Evolutionary conservation across 495 filamentous ascomycete species (phyloP).

Genomic region (Neurospora tetrasperma): DNA sequence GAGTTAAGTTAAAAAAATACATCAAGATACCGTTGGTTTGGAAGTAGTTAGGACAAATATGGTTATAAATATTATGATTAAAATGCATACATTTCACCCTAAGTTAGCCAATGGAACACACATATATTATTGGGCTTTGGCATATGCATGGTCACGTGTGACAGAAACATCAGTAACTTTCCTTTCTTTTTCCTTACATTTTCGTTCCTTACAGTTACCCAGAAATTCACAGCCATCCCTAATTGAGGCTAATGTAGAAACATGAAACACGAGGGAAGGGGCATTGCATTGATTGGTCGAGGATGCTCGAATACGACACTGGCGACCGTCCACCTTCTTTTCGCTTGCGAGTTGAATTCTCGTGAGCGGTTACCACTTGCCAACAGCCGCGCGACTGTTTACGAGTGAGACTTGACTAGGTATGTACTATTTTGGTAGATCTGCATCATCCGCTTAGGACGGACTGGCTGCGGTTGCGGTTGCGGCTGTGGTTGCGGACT

Average conservation of each 20-base stretch:
- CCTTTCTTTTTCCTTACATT: too few relatives aligned
- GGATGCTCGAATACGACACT: not conserved
- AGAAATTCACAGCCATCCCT: too few relatives aligned
- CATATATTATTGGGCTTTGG: too few relatives aligned
- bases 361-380: not conserved
- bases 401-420: not conserved
- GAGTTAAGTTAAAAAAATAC: too few relatives aligned
- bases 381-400: slow-evolving; percentile 4
- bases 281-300: not conserved
- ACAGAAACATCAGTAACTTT: too few relatives aligned
- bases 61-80: too few relatives aligned
- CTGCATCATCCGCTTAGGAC: not conserved
- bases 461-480: not conserved
- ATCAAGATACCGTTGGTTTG: too few relatives aligned
- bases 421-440: not conserved
- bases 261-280: not conserved
- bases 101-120: too few relatives aligned
- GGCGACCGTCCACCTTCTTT: not conserved
- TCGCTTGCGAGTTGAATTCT: not conserved
- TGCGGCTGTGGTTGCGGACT: not conserved
- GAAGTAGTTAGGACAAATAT: too few relatives aligned
- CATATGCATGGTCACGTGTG: too few relatives aligned
- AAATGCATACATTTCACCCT: too few relatives aligned
- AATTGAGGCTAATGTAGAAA: not conserved
- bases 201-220: too few relatives aligned